Base-by-base conservation (phyloP, 2,329 filamentous ascomycete species). In the Elsinoe australis region DNA sequence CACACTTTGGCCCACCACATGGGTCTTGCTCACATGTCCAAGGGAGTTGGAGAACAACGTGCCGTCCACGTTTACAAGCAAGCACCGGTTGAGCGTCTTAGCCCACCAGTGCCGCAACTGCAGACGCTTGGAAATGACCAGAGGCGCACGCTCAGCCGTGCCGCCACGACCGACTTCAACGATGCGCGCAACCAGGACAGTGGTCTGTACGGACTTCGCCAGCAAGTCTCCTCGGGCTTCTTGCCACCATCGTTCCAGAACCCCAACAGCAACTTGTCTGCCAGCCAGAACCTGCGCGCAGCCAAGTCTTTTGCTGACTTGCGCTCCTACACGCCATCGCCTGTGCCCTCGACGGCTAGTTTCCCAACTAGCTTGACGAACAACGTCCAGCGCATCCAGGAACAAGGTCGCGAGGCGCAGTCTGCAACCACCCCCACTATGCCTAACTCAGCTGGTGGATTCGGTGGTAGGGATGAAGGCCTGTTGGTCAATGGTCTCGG, bases 281-380 rank as follows among this genome's bases (percentile, higher is more conserved):
- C 85, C 39, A 83, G 74, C 49, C 78, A 87, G 62, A 90, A 90
- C 60, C 78, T 98, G 28, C 83, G 92, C 34, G 87, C 87, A 21
- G 92, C 90, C 53, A 96, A 96, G 72, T 96, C 90, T 44, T 95
- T 95, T 64, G 92, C 90, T 28, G 92, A 98, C 63, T 71, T 98
- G 54, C 85, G 90, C 55, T 94, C 89, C 1, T 95, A 94, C 68
- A 95, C 89, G 12, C 90, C 90, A 8, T 96, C 90, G 57, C 90
- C 92, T 4, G 90, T 86, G 2, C 83, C 83, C 5, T 95, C 92
- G 9, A 87, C 87, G 14, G 87, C 87, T 4, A 94, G 87, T 71
- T 95, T 94, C 63, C 82, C 87, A 49, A 79, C 79, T 54, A 78
- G 75, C 52, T 71, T 87, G 42, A 73, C 73, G 59, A 74, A 76